phyloP scores from a whole-genome alignment of 805 yeast species.

The Saccharomycopsis synnaedendra region DNA sequence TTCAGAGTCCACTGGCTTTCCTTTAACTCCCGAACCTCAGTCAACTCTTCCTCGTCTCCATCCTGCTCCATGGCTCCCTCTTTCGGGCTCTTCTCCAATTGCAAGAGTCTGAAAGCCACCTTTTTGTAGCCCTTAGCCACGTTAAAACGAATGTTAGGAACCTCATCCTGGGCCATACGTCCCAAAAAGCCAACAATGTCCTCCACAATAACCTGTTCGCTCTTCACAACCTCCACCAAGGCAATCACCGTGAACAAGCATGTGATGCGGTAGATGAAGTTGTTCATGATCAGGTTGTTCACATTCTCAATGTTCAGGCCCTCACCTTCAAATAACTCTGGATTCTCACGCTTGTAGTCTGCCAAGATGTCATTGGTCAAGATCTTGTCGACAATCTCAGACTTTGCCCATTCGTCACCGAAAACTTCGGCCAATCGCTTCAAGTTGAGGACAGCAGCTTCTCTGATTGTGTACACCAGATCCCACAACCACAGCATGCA shows the following conservation, averaged over 20 bases:
- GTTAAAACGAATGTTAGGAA: conserved; percentile 92
- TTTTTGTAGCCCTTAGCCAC: conserved; percentile 71
- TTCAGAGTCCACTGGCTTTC: conserved; percentile 20
- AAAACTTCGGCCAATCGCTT: conserved; percentile 73
- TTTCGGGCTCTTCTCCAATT: conserved; percentile 14
- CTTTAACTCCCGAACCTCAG: conserved; percentile 18
- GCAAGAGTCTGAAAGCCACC: conserved; percentile 36
- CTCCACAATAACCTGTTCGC: conserved; percentile 40
- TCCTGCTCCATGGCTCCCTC: conserved; percentile 7
- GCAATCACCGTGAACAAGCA: conserved; percentile 81
- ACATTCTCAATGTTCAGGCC: conserved; percentile 23
- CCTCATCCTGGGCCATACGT: conserved; percentile 63
- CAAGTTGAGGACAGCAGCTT: conserved; percentile 85
- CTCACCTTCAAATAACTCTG: conserved; percentile 30
- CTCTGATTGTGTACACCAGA: conserved; percentile 90
- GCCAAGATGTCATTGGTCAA: conserved; percentile 31
- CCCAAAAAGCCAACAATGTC: conserved; percentile 74
- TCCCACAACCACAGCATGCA: conserved; percentile 99
- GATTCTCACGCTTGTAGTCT: conserved; percentile 21
- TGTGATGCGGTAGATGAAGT: conserved; percentile 87
- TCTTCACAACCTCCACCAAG: conserved; percentile 59
- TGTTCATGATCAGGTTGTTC: conserved; percentile 24
- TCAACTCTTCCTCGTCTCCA: conserved; percentile 11
- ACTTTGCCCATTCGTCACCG: conserved; percentile 90
- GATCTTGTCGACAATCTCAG: conserved; percentile 69